Percentiles rank a stretch among this genome's conserved stretches.
phyloP scores from a whole-genome alignment of 2,329 filamentous ascomycete genomes.

The Geosmithia putterillii region DNA sequence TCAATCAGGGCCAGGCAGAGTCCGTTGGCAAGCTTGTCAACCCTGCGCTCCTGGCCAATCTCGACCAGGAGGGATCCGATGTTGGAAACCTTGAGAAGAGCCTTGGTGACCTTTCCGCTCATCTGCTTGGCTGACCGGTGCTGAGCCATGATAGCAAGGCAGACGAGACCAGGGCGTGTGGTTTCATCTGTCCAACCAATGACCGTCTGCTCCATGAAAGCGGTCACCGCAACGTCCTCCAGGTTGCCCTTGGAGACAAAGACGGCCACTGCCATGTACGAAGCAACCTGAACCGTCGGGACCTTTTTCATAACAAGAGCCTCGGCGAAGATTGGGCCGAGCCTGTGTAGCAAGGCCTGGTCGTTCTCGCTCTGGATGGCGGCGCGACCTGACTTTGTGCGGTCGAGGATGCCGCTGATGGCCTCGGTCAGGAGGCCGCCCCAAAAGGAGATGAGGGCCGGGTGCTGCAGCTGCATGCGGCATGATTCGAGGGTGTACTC shows the following conservation, averaged over 20 bases:
- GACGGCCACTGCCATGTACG: constrained; percentile 83
- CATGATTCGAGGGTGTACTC: constrained; percentile 66
- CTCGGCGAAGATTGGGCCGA: constrained; percentile 61
- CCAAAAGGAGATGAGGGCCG: constrained; percentile 80
- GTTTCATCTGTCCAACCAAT: constrained; percentile 66
- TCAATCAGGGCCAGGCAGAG: constrained; percentile 56
- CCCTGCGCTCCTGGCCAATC: constrained; percentile 51
- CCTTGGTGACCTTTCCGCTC: constrained; percentile 57
- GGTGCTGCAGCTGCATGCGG: constrained; percentile 59
- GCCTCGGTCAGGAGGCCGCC: constrained; percentile 78
- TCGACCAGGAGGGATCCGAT: constrained; percentile 47
- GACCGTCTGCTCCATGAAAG: constrained; percentile 81
- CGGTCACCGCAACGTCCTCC: constrained; percentile 67
- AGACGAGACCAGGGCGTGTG: constrained; percentile 60
- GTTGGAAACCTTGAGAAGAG: constrained; percentile 50
- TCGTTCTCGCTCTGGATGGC: constrained; percentile 70
- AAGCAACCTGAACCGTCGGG: constrained; percentile 70
- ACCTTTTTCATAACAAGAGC: constrained; percentile 65
- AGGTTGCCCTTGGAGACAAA: constrained; percentile 73
- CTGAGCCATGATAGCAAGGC: constrained; percentile 70
- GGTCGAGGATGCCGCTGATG: constrained; percentile 70
- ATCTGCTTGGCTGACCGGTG: constrained; percentile 60
- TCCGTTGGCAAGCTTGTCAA: constrained; percentile 61
- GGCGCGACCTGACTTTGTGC: constrained; percentile 60
- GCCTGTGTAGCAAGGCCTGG: constrained; percentile 58